Evolutionary conservation across 192 early-diverging fungal genomes (phyloP).

Genomic region (Jimgerdemannia flammicorona): DNA sequence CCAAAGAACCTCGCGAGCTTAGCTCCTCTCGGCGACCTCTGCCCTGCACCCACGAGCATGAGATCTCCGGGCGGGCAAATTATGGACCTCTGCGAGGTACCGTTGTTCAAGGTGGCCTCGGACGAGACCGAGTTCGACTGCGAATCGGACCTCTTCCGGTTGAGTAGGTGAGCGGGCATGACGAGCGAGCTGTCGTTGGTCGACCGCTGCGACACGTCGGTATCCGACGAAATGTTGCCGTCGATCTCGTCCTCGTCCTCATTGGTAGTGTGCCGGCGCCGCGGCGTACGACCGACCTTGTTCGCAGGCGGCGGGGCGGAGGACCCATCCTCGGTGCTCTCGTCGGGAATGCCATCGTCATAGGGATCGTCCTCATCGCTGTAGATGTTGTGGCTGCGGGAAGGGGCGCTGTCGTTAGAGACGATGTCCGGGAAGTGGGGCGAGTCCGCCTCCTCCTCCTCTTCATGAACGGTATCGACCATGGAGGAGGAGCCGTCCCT

Average conservation of each 20-base stretch:
- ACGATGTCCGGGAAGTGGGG: not conserved
- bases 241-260: conserved; percentile 11
- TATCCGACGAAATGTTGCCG: conserved; percentile 10
- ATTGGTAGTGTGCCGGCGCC: not conserved
- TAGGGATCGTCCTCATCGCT: not conserved
- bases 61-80: conserved; percentile 7
- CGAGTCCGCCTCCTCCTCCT: not conserved
- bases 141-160: conserved; percentile 4
- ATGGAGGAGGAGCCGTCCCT: not conserved
- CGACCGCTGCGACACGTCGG: conserved; percentile 10
- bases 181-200: not conserved
- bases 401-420: not conserved
- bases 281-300: not conserved
- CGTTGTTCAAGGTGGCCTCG: not conserved
- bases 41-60: not conserved
- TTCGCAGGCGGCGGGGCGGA: too few species aligned
- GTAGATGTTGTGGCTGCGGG: not conserved
- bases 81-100: not conserved
- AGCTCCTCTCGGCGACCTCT: conserved; percentile 8
- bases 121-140: not conserved
- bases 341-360: not conserved
- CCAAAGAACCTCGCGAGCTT: conserved; percentile 62
- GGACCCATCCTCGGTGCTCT: not conserved
- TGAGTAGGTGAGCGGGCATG: not conserved
- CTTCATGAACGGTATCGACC: not conserved